phyloP scores from a whole-genome alignment of 805 yeast species.

The Candida oleophila region DNA sequence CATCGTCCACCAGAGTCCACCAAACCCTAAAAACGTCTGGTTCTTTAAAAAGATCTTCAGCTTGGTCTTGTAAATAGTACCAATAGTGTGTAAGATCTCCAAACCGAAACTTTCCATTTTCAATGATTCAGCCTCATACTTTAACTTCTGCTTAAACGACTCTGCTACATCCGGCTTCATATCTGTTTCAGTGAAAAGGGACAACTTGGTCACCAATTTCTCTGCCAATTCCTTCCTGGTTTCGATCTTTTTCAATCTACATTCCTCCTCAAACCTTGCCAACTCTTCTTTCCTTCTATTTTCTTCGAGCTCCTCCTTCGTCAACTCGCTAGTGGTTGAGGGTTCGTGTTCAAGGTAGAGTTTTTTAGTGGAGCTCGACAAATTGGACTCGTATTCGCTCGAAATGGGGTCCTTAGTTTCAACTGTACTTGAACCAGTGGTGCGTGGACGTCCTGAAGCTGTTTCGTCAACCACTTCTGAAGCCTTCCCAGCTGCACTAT shows the following conservation, averaged over 20 bases:
- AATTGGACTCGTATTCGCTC: not conserved
- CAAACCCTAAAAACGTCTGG: conserved; percentile 60
- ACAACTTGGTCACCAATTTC: conserved; percentile 49
- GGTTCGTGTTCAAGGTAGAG: conserved; percentile 3
- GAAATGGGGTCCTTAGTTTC: not conserved
- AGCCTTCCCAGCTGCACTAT: not conserved
- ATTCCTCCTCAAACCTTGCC: conserved; percentile 72
- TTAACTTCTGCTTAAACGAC: conserved; percentile 60
- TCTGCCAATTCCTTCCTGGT: conserved; percentile 60
- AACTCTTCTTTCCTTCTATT: conserved; percentile 46
- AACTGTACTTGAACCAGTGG: not conserved
- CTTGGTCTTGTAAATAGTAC: conserved; percentile 64
- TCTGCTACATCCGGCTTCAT: conserved; percentile 42
- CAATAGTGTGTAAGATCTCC: conserved; percentile 75
- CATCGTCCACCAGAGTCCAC: conserved; percentile 67
- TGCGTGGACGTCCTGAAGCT: not conserved
- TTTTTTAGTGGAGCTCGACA: not conserved
- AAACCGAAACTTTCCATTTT: conserved; percentile 85
- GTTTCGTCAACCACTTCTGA: not conserved
- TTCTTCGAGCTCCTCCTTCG: conserved; percentile 26
- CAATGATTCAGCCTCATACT: conserved; percentile 78
- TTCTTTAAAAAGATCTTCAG: conserved; percentile 64
- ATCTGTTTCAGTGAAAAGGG: conserved; percentile 44
- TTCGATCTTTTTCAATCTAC: conserved; percentile 62
- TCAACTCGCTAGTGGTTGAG: not conserved